A percentile compares a stretch with the other conserved stretches of the same genome.
These are phyloP conservation scores for Crithidia expoeki DNA, from an alignment of 208 protist genomes.

Conservation along the genomic window DNA sequence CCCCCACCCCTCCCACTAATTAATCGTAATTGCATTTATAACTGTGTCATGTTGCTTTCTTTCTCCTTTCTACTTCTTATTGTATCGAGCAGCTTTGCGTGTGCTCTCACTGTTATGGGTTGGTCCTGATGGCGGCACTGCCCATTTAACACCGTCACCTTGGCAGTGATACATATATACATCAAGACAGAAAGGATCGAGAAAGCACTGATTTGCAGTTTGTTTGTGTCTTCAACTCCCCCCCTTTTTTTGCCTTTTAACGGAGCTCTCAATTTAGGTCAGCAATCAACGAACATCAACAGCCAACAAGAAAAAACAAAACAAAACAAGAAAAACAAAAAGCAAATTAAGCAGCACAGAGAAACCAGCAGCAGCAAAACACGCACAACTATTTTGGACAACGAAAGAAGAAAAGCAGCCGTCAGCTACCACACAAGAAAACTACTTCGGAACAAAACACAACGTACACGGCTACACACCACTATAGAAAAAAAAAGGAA, in stretches of 20 bases:
- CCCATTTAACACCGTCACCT: no score
- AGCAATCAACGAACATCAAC: constrained; percentile 26
- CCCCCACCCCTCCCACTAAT: no score
- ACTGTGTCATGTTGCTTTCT: no score
- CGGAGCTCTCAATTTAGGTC: not conserved
- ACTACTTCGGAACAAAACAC: not conserved
- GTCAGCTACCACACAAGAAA: not conserved
- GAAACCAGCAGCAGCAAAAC: constrained; percentile 12
- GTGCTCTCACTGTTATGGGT: no score
- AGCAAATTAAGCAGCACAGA: no score
- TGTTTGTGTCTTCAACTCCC: not conserved
- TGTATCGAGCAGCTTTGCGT: no score
- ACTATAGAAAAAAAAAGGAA: not conserved
- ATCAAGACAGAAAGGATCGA: no score
- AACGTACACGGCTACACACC: not conserved
- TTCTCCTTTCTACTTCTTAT: no score
- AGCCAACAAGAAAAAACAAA: constrained; percentile 24
- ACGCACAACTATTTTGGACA: constrained; percentile 17
- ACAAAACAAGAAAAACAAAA: constrained; percentile 30
- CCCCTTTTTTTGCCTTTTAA: not conserved
- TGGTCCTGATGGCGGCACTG: no score
- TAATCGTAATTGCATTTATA: no score
- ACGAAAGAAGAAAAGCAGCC: not conserved
- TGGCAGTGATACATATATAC: no score
- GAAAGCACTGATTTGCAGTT: no score